phyloP scores from a whole-genome alignment of 768 basidiomycete genomes.

The Tubosaeta sp. region DNA sequence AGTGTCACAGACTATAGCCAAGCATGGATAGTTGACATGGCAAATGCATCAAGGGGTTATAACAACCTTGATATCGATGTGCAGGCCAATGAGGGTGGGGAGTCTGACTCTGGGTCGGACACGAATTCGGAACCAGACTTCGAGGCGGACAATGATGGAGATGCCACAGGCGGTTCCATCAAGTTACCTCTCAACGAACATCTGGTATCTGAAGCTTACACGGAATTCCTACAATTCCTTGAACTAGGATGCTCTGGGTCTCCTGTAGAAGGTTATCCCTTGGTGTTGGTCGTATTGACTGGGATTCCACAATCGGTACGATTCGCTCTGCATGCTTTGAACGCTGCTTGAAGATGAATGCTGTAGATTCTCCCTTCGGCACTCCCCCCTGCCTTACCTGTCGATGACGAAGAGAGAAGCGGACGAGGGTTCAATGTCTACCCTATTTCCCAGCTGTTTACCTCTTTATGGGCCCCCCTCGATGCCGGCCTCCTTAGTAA shows the following conservation, averaged over 20 bases:
- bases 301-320: slow-evolving; percentile 70
- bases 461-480: slow-evolving; percentile 79
- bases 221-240: slow-evolving; percentile 76
- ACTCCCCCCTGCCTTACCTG: slow-evolving; percentile 9
- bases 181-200: not conserved
- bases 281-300: slow-evolving; percentile 74
- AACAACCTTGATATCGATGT: slow-evolving; percentile 27
- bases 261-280: slow-evolving; percentile 76
- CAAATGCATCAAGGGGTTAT: slow-evolving; percentile 13
- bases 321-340: slow-evolving; percentile 1
- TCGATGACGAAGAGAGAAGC: not conserved
- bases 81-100: slow-evolving; percentile 21
- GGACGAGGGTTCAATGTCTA: not conserved
- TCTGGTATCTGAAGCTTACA: slow-evolving; percentile 46
- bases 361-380: slow-evolving; percentile 18
- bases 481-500: slow-evolving; percentile 36
- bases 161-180: slow-evolving; percentile 25
- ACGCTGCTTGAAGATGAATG: not conserved
- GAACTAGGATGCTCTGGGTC: slow-evolving; percentile 74
- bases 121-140: slow-evolving; percentile 22
- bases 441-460: slow-evolving; percentile 53
- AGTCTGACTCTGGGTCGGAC: slow-evolving; percentile 31
- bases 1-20: slow-evolving; percentile 50
- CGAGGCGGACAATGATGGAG: slow-evolving; percentile 22
- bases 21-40: slow-evolving; percentile 50